Evolutionary conservation across 257 asterid genomes (phyloP).

Genomic region (Nicotiana knightiana): DNA sequence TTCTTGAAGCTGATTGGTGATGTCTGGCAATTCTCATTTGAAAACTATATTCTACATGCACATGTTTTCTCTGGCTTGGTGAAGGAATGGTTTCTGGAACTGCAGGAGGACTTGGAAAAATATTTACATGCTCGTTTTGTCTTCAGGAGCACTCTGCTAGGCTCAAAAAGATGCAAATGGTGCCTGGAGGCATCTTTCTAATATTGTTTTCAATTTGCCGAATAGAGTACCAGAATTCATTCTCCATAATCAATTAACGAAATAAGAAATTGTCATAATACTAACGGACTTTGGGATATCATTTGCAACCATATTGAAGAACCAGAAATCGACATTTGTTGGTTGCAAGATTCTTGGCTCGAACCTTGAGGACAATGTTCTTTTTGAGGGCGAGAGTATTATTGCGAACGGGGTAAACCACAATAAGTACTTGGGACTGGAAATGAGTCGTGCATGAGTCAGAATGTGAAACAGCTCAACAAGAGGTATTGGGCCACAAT

Average conservation of each 20-base stretch:
- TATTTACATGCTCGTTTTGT: too few relatives aligned
- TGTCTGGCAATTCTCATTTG: too few relatives aligned
- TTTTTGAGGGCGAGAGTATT: too few relatives aligned
- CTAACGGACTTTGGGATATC: background rate
- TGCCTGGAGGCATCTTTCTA: background rate
- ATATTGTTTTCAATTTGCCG: background rate
- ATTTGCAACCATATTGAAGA: background rate
- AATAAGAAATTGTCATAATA: background rate
- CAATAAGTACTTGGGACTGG: too few relatives aligned
- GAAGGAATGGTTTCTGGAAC: slow-evolving; percentile 63
- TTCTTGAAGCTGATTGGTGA: slow-evolving; percentile 38
- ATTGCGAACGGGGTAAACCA: too few relatives aligned
- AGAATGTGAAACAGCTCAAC: too few relatives aligned
- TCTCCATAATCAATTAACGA: background rate
- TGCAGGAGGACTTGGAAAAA: slow-evolving; percentile 21
- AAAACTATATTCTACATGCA: background rate
- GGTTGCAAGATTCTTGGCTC: background rate
- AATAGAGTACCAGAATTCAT: background rate
- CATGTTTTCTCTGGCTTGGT: slow-evolving; percentile 47
- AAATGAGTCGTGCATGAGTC: too few relatives aligned
- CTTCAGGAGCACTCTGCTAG: too few relatives aligned
- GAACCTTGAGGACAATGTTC: background rate
- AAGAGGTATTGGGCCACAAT: too few relatives aligned
- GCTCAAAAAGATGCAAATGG: background rate
- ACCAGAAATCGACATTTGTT: background rate